Evolutionary conservation across 495 filamentous ascomycete species (phyloP).

Genomic region (Stereocaulon alpinum): DNA sequence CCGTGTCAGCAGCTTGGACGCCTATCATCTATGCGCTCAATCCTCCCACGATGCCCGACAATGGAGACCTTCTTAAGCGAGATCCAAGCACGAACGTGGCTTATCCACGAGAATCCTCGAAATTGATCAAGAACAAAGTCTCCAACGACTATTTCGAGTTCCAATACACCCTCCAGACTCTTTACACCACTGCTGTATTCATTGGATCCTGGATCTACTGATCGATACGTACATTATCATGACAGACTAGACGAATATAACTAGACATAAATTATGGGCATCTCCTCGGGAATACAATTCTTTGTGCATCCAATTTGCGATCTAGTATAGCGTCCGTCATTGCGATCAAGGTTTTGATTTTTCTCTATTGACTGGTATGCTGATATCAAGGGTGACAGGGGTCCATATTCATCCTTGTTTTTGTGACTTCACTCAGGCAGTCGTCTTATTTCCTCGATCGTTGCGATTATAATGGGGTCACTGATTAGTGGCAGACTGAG

Average conservation of each 20-base stretch:
- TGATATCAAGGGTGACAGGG: too few relatives aligned
- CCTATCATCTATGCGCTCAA: conserved; percentile 6
- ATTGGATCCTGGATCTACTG: conserved; percentile 1
- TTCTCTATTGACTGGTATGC: too few relatives aligned
- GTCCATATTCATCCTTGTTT: too few relatives aligned
- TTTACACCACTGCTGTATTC: neutral
- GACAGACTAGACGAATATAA: neutral
- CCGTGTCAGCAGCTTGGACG: conserved; percentile 1
- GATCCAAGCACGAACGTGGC: conserved; percentile 1
- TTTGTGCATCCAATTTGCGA: neutral
- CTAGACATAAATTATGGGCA: neutral
- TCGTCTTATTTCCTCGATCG: too few relatives aligned
- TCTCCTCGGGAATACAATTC: neutral
- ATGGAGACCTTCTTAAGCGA: neutral
- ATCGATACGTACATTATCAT: neutral
- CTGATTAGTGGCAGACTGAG: too few relatives aligned
- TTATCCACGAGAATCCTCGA: conserved; percentile 2
- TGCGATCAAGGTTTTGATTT: too few relatives aligned
- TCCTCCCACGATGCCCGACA: conserved; percentile 1
- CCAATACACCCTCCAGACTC: neutral
- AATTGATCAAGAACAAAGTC: neutral
- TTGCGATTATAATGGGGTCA: too few relatives aligned
- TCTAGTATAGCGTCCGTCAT: too few relatives aligned
- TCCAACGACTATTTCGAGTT: conserved; percentile 3
- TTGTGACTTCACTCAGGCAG: too few relatives aligned